phyloP scores from a whole-genome alignment of 2,329 filamentous ascomycete species.

The Chaetomium sp. region DNA sequence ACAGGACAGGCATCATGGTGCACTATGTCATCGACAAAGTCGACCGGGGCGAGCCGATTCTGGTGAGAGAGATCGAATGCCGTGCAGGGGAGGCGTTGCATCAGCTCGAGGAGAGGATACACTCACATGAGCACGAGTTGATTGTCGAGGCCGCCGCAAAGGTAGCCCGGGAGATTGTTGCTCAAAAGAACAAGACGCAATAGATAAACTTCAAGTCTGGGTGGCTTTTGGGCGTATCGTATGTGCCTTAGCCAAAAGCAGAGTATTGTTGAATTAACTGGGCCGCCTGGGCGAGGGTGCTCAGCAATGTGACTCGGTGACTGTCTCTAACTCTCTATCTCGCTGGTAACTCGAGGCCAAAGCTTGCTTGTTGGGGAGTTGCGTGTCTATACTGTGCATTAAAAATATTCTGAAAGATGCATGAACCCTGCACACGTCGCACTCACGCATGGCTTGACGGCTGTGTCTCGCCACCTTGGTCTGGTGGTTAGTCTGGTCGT shows the following conservation, averaged over 20 bases:
- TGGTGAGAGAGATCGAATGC: slow-evolving; percentile 69
- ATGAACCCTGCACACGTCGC: not conserved
- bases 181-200: slow-evolving; percentile 23
- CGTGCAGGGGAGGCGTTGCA: slow-evolving; percentile 65
- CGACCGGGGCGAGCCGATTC: slow-evolving; percentile 74
- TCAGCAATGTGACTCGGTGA: not conserved
- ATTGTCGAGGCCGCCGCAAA: slow-evolving; percentile 73
- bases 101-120: slow-evolving; percentile 71
- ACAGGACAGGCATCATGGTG: slow-evolving; percentile 82
- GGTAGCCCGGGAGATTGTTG: slow-evolving; percentile 47
- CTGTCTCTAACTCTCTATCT: too few relatives aligned
- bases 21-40: slow-evolving; percentile 82
- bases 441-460: not conserved
- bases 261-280: too few relatives aligned
- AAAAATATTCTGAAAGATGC: not conserved
- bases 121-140: slow-evolving; percentile 72
- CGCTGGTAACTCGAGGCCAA: not conserved
- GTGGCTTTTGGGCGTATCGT: not conserved
- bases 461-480: not conserved
- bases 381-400: not conserved
- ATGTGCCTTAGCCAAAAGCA: not conserved
- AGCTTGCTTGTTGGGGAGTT: not conserved
- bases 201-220: slow-evolving; percentile 2
- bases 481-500: not conserved
- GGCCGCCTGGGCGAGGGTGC: not conserved